A percentile compares a stretch with the other conserved stretches of the same genome.
These are phyloP conservation scores for Scleromitrula shiraiana DNA, from an alignment of 2,329 filamentous ascomycete species.

Conservation along the genomic window DNA sequence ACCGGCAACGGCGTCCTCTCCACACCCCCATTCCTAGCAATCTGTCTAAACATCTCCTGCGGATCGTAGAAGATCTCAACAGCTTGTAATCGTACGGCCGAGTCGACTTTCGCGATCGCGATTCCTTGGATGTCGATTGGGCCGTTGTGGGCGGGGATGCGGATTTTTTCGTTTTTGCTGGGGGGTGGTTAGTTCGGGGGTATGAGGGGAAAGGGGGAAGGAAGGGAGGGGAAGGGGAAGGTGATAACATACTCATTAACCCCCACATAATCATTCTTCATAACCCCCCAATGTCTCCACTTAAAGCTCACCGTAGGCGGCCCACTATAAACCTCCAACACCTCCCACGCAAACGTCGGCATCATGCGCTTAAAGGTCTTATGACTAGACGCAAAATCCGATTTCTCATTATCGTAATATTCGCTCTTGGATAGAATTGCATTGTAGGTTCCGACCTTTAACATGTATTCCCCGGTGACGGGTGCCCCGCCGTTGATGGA, in stretches of 20 bases:
- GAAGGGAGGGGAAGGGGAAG: not conserved
- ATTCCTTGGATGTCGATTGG: constrained; percentile 56
- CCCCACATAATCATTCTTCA: constrained; percentile 59
- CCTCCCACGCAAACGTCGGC: constrained; percentile 65
- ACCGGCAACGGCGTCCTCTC: constrained; percentile 8
- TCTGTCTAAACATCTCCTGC: constrained; percentile 59
- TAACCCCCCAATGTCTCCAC: constrained; percentile 61
- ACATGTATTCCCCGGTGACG: constrained; percentile 54
- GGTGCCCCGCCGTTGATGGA: constrained; percentile 53
- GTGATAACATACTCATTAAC: constrained; percentile 30
- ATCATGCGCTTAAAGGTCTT: constrained; percentile 69
- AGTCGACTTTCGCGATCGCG: constrained; percentile 53
- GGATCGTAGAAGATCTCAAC: constrained; percentile 61
- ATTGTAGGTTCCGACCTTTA: constrained; percentile 61
- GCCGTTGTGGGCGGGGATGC: constrained; percentile 51
- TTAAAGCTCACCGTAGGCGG: constrained; percentile 54
- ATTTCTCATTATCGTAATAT: constrained; percentile 54
- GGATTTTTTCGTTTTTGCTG: constrained; percentile 56
- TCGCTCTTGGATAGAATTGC: constrained; percentile 55
- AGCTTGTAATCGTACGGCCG: constrained; percentile 47
- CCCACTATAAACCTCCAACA: constrained; percentile 58
- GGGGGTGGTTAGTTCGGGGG: constrained; percentile 9
- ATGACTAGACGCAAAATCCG: constrained; percentile 56
- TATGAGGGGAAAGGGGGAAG: no score
- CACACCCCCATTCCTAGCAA: constrained; percentile 38